These are phyloP conservation scores for Chytriomyces sp. DNA, from an alignment of 192 early-diverging fungal genomes.

Conservation along the genomic window DNA sequence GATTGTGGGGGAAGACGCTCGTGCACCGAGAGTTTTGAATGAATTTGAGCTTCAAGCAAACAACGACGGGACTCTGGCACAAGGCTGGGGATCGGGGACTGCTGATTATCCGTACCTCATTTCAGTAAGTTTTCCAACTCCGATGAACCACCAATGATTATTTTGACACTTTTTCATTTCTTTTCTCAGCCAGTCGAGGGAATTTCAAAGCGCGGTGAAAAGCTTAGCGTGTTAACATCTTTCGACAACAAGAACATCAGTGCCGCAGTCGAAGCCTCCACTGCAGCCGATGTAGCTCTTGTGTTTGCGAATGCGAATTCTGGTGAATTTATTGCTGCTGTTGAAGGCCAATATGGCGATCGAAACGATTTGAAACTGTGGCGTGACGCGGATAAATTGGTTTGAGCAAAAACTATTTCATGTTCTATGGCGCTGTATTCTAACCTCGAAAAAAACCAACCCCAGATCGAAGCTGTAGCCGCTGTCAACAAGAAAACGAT, in stretches of 20 bases:
- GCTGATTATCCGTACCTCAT: constrained; percentile 53
- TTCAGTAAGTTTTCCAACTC: constrained; percentile 6
- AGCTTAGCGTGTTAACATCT: constrained; percentile 1
- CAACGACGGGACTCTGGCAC: constrained; percentile 42
- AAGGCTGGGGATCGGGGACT: constrained; percentile 53
- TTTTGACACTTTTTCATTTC: neutral
- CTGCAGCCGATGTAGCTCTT: constrained; percentile 36
- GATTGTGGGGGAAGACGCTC: constrained; percentile 52
- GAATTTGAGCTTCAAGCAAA: constrained; percentile 30
- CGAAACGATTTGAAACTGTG: constrained; percentile 53
- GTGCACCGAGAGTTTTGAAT: constrained; percentile 38
- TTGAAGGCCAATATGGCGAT: constrained; percentile 48
- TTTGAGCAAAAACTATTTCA: neutral
- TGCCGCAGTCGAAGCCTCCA: constrained; percentile 10
- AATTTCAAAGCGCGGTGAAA: constrained; percentile 28
- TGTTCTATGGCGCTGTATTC: neutral
- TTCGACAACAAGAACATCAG: constrained; percentile 37
- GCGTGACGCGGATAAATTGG: constrained; percentile 48
- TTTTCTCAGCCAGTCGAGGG: constrained; percentile 32
- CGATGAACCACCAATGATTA: neutral
- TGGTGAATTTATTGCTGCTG: constrained; percentile 29
- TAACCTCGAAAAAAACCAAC: neutral
- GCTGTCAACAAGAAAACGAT: constrained; percentile 53
- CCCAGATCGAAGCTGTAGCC: constrained; percentile 52
- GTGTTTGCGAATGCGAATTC: constrained; percentile 51